Evolutionary conservation across 306 rosid species (phyloP).

Genomic region (Sicyos edulis): DNA sequence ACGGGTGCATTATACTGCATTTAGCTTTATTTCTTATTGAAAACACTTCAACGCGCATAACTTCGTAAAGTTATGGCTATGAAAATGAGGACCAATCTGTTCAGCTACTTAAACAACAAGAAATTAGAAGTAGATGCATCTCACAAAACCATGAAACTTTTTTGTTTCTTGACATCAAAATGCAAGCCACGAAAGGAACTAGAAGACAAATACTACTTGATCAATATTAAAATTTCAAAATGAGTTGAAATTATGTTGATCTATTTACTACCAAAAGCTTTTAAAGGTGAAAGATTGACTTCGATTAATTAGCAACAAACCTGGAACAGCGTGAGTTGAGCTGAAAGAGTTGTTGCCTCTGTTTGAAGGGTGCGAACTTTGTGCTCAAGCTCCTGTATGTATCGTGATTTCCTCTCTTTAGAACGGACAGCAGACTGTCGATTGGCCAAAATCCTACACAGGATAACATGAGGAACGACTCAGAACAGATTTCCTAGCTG

Average conservation of each 20-base stretch:
- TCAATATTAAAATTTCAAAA: neutral
- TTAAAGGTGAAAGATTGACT: neutral
- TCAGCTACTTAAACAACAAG: neutral
- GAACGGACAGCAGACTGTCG: slow-evolving; percentile 98
- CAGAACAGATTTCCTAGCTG: neutral
- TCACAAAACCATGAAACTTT: neutral
- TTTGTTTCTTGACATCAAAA: neutral
- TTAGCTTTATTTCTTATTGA: no score
- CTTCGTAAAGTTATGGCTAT: neutral
- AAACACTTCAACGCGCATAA: no score
- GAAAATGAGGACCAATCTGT: slow-evolving; percentile 1
- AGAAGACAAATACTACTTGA: neutral
- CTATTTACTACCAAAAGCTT: no score
- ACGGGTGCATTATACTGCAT: no score
- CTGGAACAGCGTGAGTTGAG: slow-evolving; percentile 90
- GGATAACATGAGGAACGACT: slow-evolving; percentile 22
- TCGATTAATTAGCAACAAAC: slow-evolving; percentile 27
- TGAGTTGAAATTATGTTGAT: no score
- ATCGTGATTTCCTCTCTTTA: slow-evolving; percentile 90
- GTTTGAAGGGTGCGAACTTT: slow-evolving; percentile 97
- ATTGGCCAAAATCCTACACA: slow-evolving; percentile 79
- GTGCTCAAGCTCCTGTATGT: slow-evolving; percentile 94
- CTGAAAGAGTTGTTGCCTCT: slow-evolving; percentile 95
- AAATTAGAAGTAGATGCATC: neutral
- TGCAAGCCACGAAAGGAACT: neutral